Percentiles rank a stretch among this genome's conserved stretches.
These are phyloP conservation scores for Phyllosticta citriasiana DNA, from an alignment of 2,329 filamentous ascomycete genomes.

Conservation along the genomic window DNA sequence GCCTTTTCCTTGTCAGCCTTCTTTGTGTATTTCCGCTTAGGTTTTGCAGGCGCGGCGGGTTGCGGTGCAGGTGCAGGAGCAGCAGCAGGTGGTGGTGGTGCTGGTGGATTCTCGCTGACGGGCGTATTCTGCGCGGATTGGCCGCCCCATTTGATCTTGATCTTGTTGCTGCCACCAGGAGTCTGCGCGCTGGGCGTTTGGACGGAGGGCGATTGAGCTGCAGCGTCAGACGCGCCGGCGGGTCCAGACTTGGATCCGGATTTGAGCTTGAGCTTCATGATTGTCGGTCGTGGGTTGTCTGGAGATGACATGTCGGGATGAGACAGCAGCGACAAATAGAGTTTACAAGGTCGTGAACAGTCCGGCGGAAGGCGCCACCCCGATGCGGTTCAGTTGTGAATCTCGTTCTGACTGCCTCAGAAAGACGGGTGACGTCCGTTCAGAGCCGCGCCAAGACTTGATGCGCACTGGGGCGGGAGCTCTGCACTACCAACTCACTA, in stretches of 20 bases:
- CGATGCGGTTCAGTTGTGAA: not conserved
- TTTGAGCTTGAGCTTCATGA: constrained; percentile 23
- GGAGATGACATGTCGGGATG: constrained; percentile 1
- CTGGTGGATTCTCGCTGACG: constrained; percentile 19
- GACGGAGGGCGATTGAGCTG: not conserved
- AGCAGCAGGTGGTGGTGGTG: not conserved
- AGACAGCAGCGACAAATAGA: not conserved
- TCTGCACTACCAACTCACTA: not conserved
- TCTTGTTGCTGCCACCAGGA: constrained; percentile 16
- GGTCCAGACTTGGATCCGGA: not conserved
- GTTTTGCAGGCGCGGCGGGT: constrained; percentile 25
- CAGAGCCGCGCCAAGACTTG: not conserved
- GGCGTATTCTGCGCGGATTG: constrained; percentile 15
- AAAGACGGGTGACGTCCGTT: constrained; percentile 2
- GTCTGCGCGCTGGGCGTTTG: not conserved
- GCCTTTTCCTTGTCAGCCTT: constrained; percentile 32
- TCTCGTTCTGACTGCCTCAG: not conserved
- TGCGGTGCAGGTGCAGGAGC: constrained; percentile 23
- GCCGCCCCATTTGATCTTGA: constrained; percentile 33
- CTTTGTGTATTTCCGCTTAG: constrained; percentile 34
- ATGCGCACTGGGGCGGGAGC: constrained; percentile 2
- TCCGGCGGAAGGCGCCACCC: not conserved
- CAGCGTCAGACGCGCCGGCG: not conserved
- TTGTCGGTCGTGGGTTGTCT: not conserved
- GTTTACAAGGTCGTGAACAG: not conserved